phyloP scores from a whole-genome alignment of 2,329 filamentous ascomycete genomes.

The Colletotrichum sp. region DNA sequence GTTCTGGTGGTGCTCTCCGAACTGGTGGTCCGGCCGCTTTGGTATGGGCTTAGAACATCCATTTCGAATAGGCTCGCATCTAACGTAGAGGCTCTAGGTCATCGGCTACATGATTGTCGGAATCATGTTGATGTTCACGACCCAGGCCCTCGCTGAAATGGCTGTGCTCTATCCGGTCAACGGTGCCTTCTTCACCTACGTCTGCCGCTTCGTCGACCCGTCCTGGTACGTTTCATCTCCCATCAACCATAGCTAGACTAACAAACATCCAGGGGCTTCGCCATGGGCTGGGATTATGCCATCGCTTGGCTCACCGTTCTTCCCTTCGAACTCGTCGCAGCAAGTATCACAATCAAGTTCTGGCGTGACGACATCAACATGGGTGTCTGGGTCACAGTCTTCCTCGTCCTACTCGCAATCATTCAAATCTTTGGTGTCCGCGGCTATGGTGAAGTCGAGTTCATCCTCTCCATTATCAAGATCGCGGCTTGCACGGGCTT shows the following conservation, averaged over 20 bases:
- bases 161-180: slow-evolving; percentile 67
- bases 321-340: slow-evolving; percentile 74
- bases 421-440: slow-evolving; percentile 55
- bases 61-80: neutral
- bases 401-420: slow-evolving; percentile 47
- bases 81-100: slow-evolving; percentile 24
- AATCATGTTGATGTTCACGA: slow-evolving; percentile 64
- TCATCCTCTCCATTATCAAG: slow-evolving; percentile 62
- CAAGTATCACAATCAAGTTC: slow-evolving; percentile 75
- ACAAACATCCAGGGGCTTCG: slow-evolving; percentile 47
- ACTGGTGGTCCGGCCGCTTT: slow-evolving; percentile 52
- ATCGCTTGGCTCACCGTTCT: slow-evolving; percentile 75
- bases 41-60: slow-evolving; percentile 35
- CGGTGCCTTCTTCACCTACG: slow-evolving; percentile 68
- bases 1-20: slow-evolving; percentile 57
- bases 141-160: slow-evolving; percentile 65
- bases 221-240: slow-evolving; percentile 44
- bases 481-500: slow-evolving; percentile 34
- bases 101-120: slow-evolving; percentile 61
- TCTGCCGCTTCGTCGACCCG: slow-evolving; percentile 65
- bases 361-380: slow-evolving; percentile 56
- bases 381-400: slow-evolving; percentile 59
- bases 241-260: neutral
- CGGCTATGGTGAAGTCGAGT: slow-evolving; percentile 66
- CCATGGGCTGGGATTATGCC: slow-evolving; percentile 55